These are phyloP conservation scores for Pyrenochaeta sp. DNA, from an alignment of 2,329 filamentous ascomycete species.

Conservation along the genomic window DNA sequence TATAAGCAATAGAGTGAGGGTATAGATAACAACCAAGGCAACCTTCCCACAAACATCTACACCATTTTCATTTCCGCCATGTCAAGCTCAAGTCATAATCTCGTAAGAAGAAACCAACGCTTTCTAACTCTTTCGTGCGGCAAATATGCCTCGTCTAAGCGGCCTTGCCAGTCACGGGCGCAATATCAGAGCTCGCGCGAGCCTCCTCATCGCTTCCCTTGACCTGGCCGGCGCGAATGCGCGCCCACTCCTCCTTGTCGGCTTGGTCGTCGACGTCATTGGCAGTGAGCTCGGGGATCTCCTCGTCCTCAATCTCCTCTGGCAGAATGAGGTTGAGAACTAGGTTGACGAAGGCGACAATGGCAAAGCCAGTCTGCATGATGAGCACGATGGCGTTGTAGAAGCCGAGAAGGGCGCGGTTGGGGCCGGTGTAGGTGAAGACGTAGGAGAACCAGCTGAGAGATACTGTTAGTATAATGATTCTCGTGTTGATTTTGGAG, in stretches of 20 bases:
- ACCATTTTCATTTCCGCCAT: neutral
- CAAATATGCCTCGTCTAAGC: constrained; percentile 4
- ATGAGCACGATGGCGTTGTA: constrained; percentile 68
- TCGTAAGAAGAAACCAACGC: neutral
- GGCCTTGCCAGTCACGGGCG: constrained; percentile 15
- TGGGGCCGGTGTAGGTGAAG: constrained; percentile 74
- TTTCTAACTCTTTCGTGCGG: neutral
- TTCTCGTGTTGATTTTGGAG: neutral
- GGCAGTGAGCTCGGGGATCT: constrained; percentile 53
- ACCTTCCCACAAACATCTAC: neutral
- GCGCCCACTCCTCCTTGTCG: constrained; percentile 52
- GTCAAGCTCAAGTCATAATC: neutral
- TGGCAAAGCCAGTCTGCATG: constrained; percentile 67
- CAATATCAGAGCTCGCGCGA: constrained; percentile 22
- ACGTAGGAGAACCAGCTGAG: constrained; percentile 73
- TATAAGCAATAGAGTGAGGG: neutral
- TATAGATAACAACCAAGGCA: neutral
- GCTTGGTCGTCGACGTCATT: constrained; percentile 47
- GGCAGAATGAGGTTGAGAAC: constrained; percentile 76
- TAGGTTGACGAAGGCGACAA: constrained; percentile 76
- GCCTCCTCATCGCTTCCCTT: constrained; percentile 32
- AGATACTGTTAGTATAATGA: constrained; percentile 19
- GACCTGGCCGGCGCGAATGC: constrained; percentile 29
- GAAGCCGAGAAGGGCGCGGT: constrained; percentile 74
- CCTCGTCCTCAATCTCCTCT: constrained; percentile 76